Percentiles rank a stretch among this genome's conserved stretches.
phyloP scores from a whole-genome alignment of 2,329 filamentous ascomycete genomes.

The Atkinsonella texensis region DNA sequence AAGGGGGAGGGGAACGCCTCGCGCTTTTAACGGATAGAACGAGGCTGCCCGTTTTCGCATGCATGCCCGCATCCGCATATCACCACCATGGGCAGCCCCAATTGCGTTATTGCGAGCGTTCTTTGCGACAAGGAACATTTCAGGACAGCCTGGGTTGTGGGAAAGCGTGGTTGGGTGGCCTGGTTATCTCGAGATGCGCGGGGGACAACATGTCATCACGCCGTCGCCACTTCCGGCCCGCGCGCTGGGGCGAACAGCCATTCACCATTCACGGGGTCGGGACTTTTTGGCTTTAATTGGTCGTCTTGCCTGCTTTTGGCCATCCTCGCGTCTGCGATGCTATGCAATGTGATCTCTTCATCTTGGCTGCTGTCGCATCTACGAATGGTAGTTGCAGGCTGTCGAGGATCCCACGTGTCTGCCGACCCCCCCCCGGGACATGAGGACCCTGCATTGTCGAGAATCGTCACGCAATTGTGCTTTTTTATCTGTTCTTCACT shows the following conservation, averaged over 20 bases:
- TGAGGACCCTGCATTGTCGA: not conserved
- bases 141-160: not conserved
- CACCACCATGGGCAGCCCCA: not conserved
- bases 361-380: not conserved
- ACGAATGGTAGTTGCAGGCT: not conserved
- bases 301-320: not conserved
- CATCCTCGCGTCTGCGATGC: not conserved
- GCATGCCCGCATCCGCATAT: not conserved
- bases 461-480: too few species aligned
- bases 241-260: not conserved
- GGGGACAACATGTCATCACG: conserved; percentile 7
- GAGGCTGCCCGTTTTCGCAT: too few species aligned
- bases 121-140: not conserved
- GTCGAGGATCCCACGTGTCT: not conserved
- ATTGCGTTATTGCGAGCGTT: conserved; percentile 6
- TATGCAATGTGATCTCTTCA: not conserved
- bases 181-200: not conserved
- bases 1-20: not conserved
- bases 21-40: not conserved
- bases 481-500: too few species aligned
- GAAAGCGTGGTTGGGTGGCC: not conserved
- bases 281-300: not conserved
- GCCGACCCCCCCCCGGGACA: not conserved
- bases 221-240: not conserved
- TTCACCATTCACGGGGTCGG: not conserved